phyloP scores from a whole-genome alignment of 331 rosid species.

The Stylosanthes scabra region DNA sequence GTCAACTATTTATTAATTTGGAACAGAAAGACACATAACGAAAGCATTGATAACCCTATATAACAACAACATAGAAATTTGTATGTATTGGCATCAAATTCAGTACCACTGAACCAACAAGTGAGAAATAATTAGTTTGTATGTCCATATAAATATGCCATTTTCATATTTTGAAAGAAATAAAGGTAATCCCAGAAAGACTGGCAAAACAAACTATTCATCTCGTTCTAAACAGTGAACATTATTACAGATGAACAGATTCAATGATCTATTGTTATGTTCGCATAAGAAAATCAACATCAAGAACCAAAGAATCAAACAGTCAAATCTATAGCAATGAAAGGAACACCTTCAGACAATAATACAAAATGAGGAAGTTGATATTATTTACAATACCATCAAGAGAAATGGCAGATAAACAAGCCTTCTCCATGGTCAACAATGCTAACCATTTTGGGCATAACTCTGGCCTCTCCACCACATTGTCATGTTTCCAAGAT shows the following conservation, averaged over 20 bases:
- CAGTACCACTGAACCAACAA: constrained; percentile 23
- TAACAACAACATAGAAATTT: background rate
- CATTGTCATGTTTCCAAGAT: constrained; percentile 45
- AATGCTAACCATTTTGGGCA: constrained; percentile 95
- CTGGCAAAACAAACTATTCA: background rate
- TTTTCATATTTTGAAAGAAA: constrained; percentile 18
- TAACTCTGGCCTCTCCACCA: constrained; percentile 73
- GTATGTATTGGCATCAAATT: constrained; percentile 23
- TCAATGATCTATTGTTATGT: constrained; percentile 18
- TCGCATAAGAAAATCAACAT: constrained; percentile 29
- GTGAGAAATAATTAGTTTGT: constrained; percentile 8
- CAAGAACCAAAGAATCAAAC: constrained; percentile 32
- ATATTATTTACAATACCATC: constrained; percentile 49
- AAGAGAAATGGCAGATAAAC: constrained; percentile 90
- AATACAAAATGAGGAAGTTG: constrained; percentile 32
- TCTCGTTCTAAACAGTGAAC: constrained; percentile 19
- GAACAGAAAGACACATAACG: constrained; percentile 16
- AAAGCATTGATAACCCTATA: too few relatives aligned
- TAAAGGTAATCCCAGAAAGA: constrained; percentile 21
- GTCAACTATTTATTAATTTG: constrained; percentile 6
- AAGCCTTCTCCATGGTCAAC: constrained; percentile 96
- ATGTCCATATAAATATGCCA: constrained; percentile 26
- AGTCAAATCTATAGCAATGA: constrained; percentile 28
- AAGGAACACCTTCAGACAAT: constrained; percentile 32
- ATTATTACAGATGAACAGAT: constrained; percentile 14